phyloP scores from a whole-genome alignment of 148 eudicot species.

The Nepenthes gracilis region DNA sequence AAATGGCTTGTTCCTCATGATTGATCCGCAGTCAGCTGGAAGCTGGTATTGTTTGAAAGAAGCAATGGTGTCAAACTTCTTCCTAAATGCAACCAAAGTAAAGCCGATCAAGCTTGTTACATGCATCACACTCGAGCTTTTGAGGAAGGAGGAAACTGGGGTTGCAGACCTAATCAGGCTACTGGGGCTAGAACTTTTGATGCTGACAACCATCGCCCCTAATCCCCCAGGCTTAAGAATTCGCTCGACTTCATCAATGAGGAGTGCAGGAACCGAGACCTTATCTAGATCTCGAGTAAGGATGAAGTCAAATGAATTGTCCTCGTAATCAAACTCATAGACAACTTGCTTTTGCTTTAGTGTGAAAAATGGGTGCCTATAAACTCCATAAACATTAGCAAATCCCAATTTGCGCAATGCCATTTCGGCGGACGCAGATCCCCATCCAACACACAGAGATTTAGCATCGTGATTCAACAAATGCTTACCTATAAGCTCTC shows the following conservation, averaged over 20 bases:
- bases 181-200: slow-evolving; percentile 25
- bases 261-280: slow-evolving; percentile 67
- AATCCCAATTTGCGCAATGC: slow-evolving; percentile 50
- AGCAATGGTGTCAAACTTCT: slow-evolving; percentile 18
- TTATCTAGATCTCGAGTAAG: slow-evolving; percentile 55
- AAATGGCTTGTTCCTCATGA: slow-evolving; percentile 38
- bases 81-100: slow-evolving; percentile 55
- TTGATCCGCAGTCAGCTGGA: slow-evolving; percentile 50
- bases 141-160: slow-evolving; percentile 53
- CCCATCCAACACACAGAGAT: slow-evolving; percentile 67
- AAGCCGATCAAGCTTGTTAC: slow-evolving; percentile 35
- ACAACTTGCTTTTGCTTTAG: slow-evolving; percentile 40
- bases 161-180: slow-evolving; percentile 50
- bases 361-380: slow-evolving; percentile 53
- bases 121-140: slow-evolving; percentile 45
- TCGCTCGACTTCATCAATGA: slow-evolving; percentile 73
- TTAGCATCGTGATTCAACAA: slow-evolving; percentile 39
- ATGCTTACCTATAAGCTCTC: slow-evolving; percentile 48
- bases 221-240: slow-evolving; percentile 63
- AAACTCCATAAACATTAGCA: slow-evolving; percentile 30
- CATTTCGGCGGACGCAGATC: slow-evolving; percentile 29
- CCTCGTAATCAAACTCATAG: slow-evolving; percentile 47
- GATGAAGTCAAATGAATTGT: slow-evolving; percentile 50
- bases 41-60: slow-evolving; percentile 42
- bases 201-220: slow-evolving; percentile 57